Conservation (phyloP, 129 eudicot species). For the Tagetes erecta region DNA sequence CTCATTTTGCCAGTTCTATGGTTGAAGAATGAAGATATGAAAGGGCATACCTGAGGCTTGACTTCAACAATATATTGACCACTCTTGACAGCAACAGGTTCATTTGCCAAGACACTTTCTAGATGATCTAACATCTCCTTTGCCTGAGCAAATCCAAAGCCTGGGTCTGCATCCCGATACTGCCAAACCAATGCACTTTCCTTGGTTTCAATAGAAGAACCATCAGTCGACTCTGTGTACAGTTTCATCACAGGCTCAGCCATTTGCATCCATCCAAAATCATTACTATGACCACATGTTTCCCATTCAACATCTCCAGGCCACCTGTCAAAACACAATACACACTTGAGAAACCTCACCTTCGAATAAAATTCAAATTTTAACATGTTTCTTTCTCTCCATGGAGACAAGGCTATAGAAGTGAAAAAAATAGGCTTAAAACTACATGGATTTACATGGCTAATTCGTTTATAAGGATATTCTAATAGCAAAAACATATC, state of each 20-base stretch:
- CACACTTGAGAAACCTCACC: too few species aligned
- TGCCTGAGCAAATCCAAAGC: slow-evolving; percentile 81
- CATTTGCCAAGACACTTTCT: slow-evolving; percentile 89
- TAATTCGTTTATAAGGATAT: background rate
- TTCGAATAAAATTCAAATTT: too few species aligned
- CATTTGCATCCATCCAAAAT: slow-evolving; percentile 70
- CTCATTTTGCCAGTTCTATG: too few species aligned
- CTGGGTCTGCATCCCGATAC: slow-evolving; percentile 87
- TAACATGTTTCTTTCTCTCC: too few species aligned
- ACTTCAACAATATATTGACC: slow-evolving; percentile 97
- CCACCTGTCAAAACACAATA: slow-evolving; percentile 52
- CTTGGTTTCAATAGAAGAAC: slow-evolving; percentile 81
- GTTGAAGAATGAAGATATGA: background rate
- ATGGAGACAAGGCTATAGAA: too few species aligned
- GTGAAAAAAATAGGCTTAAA: too few species aligned
- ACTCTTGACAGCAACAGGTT: slow-evolving; percentile 81
- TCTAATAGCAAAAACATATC: background rate
- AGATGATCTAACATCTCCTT: slow-evolving; percentile 94
- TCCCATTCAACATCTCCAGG: slow-evolving; percentile 65
- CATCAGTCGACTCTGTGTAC: slow-evolving; percentile 87
- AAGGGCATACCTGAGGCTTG: slow-evolving; percentile 76
- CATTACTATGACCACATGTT: slow-evolving; percentile 34
- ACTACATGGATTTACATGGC: background rate
- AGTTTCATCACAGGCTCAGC: slow-evolving; percentile 80
- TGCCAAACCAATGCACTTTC: slow-evolving; percentile 96